Evolutionary conservation across 2,329 filamentous ascomycete species (phyloP).

Genomic region (Neoscytalidium dimidiatum): DNA sequence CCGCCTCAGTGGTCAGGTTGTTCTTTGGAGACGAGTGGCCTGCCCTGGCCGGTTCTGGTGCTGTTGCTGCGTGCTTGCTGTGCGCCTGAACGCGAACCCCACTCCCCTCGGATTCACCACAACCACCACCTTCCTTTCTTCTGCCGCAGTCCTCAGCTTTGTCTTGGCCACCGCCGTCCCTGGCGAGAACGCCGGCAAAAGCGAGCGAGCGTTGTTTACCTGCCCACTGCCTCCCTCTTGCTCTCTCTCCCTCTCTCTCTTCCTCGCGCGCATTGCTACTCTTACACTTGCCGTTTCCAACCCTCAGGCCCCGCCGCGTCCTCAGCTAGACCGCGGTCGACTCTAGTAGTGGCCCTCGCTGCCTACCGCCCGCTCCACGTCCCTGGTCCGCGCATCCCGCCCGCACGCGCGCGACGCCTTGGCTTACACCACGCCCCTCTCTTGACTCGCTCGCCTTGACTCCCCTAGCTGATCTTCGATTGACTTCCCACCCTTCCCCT

Average conservation of each 20-base stretch:
- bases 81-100: constrained; percentile 6
- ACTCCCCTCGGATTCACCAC: not conserved
- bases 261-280: not conserved
- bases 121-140: constrained; percentile 1
- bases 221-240: not conserved
- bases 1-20: constrained; percentile 7
- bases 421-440: constrained; percentile 3
- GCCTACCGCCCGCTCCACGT: constrained; percentile 14
- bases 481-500: constrained; percentile 9
- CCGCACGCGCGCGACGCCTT: constrained; percentile 10
- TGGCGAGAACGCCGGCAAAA: not conserved
- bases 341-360: constrained; percentile 8
- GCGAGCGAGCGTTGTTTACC: not conserved
- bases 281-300: constrained; percentile 5
- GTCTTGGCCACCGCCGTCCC: not conserved
- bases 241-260: not conserved
- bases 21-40: not conserved
- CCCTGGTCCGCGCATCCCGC: constrained; percentile 13
- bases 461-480: constrained; percentile 10
- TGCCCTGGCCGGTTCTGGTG: not conserved
- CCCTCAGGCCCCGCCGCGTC: not conserved
- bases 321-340: not conserved
- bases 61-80: constrained; percentile 6
- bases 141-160: not conserved
- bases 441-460: constrained; percentile 16